Conservation (phyloP, 2,329 filamentous ascomycete species). For the Verticillium dahliae region DNA sequence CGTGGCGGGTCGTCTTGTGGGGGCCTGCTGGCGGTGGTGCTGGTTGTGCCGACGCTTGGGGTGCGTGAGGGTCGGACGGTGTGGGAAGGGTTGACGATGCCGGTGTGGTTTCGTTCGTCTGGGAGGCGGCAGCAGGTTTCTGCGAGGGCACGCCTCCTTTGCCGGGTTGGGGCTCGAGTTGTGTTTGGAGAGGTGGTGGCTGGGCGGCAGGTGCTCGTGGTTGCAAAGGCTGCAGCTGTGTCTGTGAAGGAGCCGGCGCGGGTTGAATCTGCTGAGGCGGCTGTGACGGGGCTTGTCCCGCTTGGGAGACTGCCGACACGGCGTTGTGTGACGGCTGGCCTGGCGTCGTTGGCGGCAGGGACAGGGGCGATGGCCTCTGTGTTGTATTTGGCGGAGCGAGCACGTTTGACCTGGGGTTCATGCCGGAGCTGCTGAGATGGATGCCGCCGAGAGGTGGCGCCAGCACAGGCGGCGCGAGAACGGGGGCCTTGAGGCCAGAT, state of each 20-base stretch:
- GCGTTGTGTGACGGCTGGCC: not conserved
- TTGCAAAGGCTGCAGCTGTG: constrained; percentile 8
- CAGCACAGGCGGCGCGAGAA: constrained; percentile 30
- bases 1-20: constrained; percentile 42
- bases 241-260: constrained; percentile 10
- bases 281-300: constrained; percentile 14
- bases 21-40: constrained; percentile 7
- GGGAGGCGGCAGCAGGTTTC: constrained; percentile 2
- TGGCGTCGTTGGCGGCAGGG: constrained; percentile 20
- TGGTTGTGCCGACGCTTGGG: not conserved
- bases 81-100: not conserved
- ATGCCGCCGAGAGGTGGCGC: constrained; percentile 25
- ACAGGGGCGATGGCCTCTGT: constrained; percentile 27
- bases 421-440: constrained; percentile 15
- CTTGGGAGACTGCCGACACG: not conserved
- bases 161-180: constrained; percentile 8
- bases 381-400: constrained; percentile 37
- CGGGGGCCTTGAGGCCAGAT: constrained; percentile 11
- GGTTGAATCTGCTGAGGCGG: not conserved
- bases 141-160: constrained; percentile 2
- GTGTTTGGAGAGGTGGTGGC: constrained; percentile 10
- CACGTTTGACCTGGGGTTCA: constrained; percentile 33
- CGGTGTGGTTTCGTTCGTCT: not conserved
- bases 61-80: constrained; percentile 2
- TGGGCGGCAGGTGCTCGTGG: constrained; percentile 11